Evolutionary conservation across 2,329 filamentous ascomycete species (phyloP).

Genomic region (Talaromyces sp.): DNA sequence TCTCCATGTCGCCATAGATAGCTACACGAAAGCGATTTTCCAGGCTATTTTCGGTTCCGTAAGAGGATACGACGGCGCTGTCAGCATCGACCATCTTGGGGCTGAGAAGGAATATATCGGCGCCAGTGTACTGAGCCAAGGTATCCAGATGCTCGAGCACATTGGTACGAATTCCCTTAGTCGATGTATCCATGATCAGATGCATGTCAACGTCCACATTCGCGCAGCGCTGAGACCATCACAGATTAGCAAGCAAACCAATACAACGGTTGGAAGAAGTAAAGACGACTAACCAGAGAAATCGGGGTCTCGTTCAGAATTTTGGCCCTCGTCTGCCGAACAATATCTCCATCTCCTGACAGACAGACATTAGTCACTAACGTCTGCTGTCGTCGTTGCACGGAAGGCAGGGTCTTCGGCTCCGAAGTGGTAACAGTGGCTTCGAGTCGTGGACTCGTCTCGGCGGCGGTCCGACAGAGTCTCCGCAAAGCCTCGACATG

Average conservation of each 20-base stretch:
- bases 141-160: conserved; percentile 82
- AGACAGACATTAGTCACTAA: conserved; percentile 84
- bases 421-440: conserved; percentile 79
- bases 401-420: conserved; percentile 58
- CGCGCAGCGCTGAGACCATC: conserved; percentile 66
- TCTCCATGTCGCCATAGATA: conserved; percentile 93
- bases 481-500: conserved; percentile 75
- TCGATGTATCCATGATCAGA: conserved; percentile 72
- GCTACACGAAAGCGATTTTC: conserved; percentile 88
- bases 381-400: conserved; percentile 48
- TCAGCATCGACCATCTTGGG: conserved; percentile 79
- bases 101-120: conserved; percentile 92
- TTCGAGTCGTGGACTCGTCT: conserved; percentile 65
- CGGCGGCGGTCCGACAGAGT: conserved; percentile 76
- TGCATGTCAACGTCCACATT: conserved; percentile 90
- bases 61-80: conserved; percentile 66
- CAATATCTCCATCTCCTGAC: conserved; percentile 78
- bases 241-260: not conserved
- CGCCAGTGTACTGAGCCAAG: conserved; percentile 81
- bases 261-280: conserved; percentile 1
- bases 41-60: conserved; percentile 67
- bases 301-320: conserved; percentile 90
- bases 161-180: conserved; percentile 63
- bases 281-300: conserved; percentile 64
- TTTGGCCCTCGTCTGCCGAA: conserved; percentile 82